Conservation (phyloP, 1,284 basidiomycete genomes). For the Pseudozyma sp. region DNA sequence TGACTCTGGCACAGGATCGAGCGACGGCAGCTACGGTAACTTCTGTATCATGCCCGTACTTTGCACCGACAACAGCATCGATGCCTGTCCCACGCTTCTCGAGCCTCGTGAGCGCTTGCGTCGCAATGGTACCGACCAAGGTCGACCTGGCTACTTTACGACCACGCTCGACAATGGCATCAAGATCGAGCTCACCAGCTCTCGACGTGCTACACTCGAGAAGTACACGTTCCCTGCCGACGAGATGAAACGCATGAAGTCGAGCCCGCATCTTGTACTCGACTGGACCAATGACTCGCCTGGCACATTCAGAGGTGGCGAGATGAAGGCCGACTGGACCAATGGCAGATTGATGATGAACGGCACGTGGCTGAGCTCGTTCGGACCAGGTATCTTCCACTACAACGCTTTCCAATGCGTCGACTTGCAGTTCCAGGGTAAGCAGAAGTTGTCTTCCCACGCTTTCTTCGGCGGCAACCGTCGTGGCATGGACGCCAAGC, state of each 20-base stretch:
- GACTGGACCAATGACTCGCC: conserved; percentile 64
- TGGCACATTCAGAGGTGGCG: conserved; percentile 50
- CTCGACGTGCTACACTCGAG: conserved; percentile 55
- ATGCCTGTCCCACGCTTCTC: conserved; percentile 54
- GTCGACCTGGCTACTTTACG: conserved; percentile 59
- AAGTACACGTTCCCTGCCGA: conserved; percentile 53
- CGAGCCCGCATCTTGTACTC: conserved; percentile 49
- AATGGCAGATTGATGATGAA: conserved; percentile 53
- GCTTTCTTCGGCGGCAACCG: conserved; percentile 60
- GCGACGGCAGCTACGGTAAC: conserved; percentile 58
- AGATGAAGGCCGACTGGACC: conserved; percentile 44
- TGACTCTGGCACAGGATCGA: conserved; percentile 62
- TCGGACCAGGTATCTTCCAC: conserved; percentile 39
- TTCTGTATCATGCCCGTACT: conserved; percentile 60
- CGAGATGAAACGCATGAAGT: conserved; percentile 31
- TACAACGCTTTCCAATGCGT: conserved; percentile 57
- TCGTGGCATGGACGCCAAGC: conserved; percentile 53
- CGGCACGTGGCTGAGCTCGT: conserved; percentile 53
- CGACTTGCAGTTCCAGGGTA: conserved; percentile 49
- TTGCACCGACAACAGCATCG: conserved; percentile 45
- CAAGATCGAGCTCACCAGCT: conserved; percentile 56
- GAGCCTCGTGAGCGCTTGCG: conserved; percentile 52
- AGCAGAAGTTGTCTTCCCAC: conserved; percentile 46
- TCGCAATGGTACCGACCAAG: conserved; percentile 39
- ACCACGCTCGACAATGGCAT: conserved; percentile 59